Base-by-base conservation (phyloP, 2,329 filamentous ascomycete species). In the Chrysosporium queenslandicum region DNA sequence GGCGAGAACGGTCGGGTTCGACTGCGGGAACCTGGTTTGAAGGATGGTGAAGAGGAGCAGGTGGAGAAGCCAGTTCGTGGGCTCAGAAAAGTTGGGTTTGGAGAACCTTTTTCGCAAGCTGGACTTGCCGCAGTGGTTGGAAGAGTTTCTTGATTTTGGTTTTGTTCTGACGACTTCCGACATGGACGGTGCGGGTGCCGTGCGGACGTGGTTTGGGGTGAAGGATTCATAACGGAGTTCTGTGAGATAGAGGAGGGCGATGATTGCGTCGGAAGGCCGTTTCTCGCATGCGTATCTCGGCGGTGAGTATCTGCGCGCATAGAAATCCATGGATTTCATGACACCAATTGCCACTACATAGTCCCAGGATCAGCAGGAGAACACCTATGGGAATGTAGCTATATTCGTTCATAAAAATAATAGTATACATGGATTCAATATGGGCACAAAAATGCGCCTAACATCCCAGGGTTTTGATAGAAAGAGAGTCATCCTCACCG, bases 211-310 rank as follows among this genome's bases (percentile, higher is more conserved):
- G 53, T 71, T 72, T 46, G 70, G 70, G 0, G 63, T 66, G 58
- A 72, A 72, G 14, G 68, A 71, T 52, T 72, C 70, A 56, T 71
- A 72, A 47, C 70, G 66, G 8, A 72, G 59, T 56, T 72, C 69
- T 1, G 67, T 71, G 9, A 71, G 55, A 14, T 68, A 52, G 9
- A 70, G 60, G 12, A 72, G 57, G 1, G 67, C 60, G 14, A 65
- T 53, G 20, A 63, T 46, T 54, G 58, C 61, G 42, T 63, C 59
- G 9, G 62, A 54, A n/a, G 62, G 67, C 12, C 32, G 50, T 8
- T 57, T 57, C 7, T 58, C 54, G 25, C 60, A 59, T 12, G 61
- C 61, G 55, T 70, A 71, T 47, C 50, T 56, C 9, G 67, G 69
- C 9, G 67, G 58, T 9, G 58, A 55, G 47, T 67, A 56, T 16